Evolutionary conservation across 495 filamentous ascomycete genomes (phyloP), one percentile per base, ranked within the genome.

Genomic region (Ramalina intermedia): DNA sequence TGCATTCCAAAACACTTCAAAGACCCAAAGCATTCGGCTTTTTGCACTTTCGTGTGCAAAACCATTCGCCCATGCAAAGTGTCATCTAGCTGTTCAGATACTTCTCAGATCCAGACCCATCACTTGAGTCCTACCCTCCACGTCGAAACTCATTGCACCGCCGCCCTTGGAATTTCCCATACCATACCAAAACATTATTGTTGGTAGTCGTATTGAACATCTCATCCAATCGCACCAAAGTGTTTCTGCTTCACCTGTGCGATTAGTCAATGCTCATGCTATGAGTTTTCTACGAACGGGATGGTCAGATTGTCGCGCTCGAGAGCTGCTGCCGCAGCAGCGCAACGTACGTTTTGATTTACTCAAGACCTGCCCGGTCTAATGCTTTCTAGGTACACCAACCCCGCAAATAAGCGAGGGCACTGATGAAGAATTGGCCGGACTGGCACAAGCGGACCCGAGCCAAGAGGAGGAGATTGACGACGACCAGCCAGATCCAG

Each of bases 261-360:
- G 14, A n/a, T 5, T 18, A 39, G 14, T 41, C 8, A 14, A 8
- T 23, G 39, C 39, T 18, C 8, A 2, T 23, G 8, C 12, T 41
- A 41, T 11, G 39, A 8, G 8, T 12, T 41, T 9, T 16, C 21
- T 41, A 2, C 7, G n/a, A 6, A 20, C 20, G 37, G 11, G n/a
- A 76, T 76, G 73, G 67, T 68, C 39, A 61, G 73, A 54, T 68
- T 66, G 52, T 63, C 67, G 36, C 58, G 71, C 53, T 67, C 68
- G 20, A 69, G 69, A 51, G 70, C 70, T 45, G 70, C 69, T 42
- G 69, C 69, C 16, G 65, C 73, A 7, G 29, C 29, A 48, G 69
- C 65, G 33, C 60, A 71, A 55, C 63, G 71, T 74, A 55, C 49
- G 52, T 2, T 26, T 17, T 9, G 26, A 24, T 12, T 6, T 37